phyloP scores from a whole-genome alignment of 164 flowering plant species.

The Chimonanthus salicifolius region DNA sequence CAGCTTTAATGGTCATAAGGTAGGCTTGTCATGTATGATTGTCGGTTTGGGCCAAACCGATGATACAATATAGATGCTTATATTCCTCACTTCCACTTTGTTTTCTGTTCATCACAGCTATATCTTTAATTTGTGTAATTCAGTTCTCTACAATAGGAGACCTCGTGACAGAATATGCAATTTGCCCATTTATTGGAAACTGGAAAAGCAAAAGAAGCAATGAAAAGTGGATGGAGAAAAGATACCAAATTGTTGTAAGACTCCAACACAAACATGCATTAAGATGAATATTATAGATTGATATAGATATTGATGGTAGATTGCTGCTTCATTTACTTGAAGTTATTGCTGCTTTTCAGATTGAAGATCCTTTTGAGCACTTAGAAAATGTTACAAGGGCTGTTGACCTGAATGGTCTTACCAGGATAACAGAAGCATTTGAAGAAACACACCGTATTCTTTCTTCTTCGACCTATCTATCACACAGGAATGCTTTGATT shows the following conservation, averaged over 20 bases:
- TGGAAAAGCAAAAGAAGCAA: conserved; percentile 47
- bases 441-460: conserved; percentile 25
- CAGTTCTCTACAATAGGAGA: conserved; percentile 59
- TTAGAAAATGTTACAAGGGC: conserved; percentile 71
- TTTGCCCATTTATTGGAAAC: conserved; percentile 55
- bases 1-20: too few species aligned
- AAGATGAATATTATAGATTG: neutral
- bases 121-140: conserved; percentile 10
- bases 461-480: conserved; percentile 10
- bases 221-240: conserved; percentile 51
- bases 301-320: neutral
- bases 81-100: neutral
- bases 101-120: neutral
- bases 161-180: conserved; percentile 41
- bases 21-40: too few species aligned
- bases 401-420: conserved; percentile 36
- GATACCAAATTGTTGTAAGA: conserved; percentile 52
- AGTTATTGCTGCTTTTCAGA: conserved; percentile 24
- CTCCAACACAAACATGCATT: neutral
- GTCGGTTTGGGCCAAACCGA: neutral
- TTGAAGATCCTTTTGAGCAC: conserved; percentile 93
- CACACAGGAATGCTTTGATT: conserved; percentile 26
- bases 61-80: neutral
- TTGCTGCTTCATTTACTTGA: conserved; percentile 4
- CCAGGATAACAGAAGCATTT: conserved; percentile 48